Evolutionary conservation across 164 flowering plant species (phyloP), one percentile per base, ranked within the genome.

Genomic region (Liquidambar formosana): DNA sequence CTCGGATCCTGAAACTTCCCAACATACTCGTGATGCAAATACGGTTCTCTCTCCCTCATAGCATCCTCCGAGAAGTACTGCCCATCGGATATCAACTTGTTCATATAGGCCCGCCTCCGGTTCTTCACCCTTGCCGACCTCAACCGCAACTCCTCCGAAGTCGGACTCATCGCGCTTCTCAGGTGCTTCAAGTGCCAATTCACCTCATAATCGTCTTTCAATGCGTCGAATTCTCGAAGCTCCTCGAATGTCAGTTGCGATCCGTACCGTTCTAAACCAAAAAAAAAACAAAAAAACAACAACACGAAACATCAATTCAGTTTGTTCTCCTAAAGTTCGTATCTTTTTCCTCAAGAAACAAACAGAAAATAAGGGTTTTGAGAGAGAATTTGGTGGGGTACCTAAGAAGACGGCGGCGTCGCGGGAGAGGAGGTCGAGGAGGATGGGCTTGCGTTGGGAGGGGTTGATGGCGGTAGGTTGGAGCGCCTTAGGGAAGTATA

Each of bases 31-130:
- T 91, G 97, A 67, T 95, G 98, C 84, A 95, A 79, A 71, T 89
- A 95, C 0, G 99, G 99, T 71, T 93, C 97, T 67, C 99, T 83
- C 76, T 91, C 99, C 80, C 99, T 83, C 99, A 95, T 95, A 0
- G 97, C 84, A 65, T 95, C 97, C 80, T 95, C 99, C 0, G 99
- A 95, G 71, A 95, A 95, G 76, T 93, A 95, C 57, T 77, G 80
- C 61, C 97, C 97, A 19, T 83, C 96, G 23, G 18, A 38, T 0
- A 93, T 66, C 53, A 93, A 74, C 76, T 75, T 91, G 70, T 83
- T 74, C 86, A 95, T 65, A 46, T 84, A 95, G 0, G 97, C 97
- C 26, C 87, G 76, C 60, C 99, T 84, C 54, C 99, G 71, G 66
- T 95, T 95, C 82, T 90, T 93, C n/a, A 91, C 89, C 16, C 71